These are phyloP conservation scores for Pisolithus microcarpus DNA, from an alignment of 768 basidiomycete genomes.

Conservation along the genomic window DNA sequence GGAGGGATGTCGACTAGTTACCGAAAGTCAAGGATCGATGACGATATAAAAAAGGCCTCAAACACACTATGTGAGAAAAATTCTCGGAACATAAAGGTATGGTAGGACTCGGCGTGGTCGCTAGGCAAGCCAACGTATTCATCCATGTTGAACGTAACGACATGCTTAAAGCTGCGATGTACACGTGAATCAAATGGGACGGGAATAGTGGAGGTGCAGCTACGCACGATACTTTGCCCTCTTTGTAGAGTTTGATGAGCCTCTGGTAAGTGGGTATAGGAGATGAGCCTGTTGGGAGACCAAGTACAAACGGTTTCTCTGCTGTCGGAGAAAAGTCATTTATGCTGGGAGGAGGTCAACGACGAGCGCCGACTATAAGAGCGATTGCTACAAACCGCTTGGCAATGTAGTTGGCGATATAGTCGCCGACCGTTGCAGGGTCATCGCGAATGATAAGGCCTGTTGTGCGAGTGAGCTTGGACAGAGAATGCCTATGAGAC, in stretches of 20 bases:
- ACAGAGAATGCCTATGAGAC: not conserved
- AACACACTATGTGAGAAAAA: constrained; percentile 76
- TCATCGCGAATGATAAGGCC: constrained; percentile 82
- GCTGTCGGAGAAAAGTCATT: constrained; percentile 71
- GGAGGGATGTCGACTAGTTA: constrained; percentile 67
- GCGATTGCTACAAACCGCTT: constrained; percentile 47
- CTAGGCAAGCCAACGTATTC: constrained; percentile 81
- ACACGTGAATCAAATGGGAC: not conserved
- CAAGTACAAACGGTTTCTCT: constrained; percentile 75
- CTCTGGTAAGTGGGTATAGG: constrained; percentile 86
- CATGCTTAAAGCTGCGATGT: constrained; percentile 61
- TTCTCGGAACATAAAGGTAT: constrained; percentile 92
- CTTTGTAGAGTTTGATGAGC: constrained; percentile 70
- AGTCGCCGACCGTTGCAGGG: constrained; percentile 62
- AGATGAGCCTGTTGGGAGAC: constrained; percentile 82
- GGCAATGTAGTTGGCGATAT: constrained; percentile 72
- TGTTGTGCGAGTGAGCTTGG: constrained; percentile 19
- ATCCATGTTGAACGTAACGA: constrained; percentile 91
- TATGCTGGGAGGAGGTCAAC: constrained; percentile 41
- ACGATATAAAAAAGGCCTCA: not conserved
- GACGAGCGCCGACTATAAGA: not conserved
- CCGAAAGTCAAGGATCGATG: constrained; percentile 2
- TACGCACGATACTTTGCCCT: constrained; percentile 66
- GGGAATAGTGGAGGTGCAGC: not conserved
- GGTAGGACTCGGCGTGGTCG: constrained; percentile 83